phyloP scores from a whole-genome alignment of 257 asterid genomes.

The Gynochthodes officinalis region DNA sequence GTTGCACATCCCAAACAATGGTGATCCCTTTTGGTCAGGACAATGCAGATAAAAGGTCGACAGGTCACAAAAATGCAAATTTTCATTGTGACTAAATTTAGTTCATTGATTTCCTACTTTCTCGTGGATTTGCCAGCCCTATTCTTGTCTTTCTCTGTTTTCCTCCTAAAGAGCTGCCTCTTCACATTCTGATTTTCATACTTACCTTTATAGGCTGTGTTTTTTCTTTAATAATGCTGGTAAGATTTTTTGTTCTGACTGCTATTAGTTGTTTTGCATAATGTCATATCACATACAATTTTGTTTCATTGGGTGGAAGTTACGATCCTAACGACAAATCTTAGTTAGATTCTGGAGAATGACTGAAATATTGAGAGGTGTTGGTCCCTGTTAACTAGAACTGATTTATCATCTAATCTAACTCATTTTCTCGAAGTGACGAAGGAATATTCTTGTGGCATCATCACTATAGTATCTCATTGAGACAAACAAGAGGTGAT shows the following conservation, averaged over 20 bases:
- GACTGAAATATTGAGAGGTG: not conserved
- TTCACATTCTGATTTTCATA: constrained; percentile 7
- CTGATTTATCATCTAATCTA: not conserved
- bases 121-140: not conserved
- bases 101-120: not conserved
- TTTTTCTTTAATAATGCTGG: not conserved
- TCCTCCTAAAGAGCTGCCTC: not conserved
- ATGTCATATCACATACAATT: not conserved
- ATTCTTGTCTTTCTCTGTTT: not conserved
- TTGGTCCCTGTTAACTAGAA: no score
- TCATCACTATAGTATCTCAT: not conserved
- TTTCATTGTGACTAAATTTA: not conserved
- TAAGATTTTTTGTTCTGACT: not conserved
- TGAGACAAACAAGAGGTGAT: not conserved
- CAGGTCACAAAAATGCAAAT: not conserved
- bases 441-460: not conserved
- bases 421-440: not conserved
- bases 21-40: not conserved
- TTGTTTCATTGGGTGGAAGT: not conserved
- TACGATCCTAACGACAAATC: not conserved
- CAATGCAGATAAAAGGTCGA: not conserved
- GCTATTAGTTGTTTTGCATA: not conserved
- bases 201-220: not conserved
- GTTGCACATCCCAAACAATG: not conserved
- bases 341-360: not conserved